Conservation (phyloP, 2,329 filamentous ascomycete species). For the Phyllosticta citriasiana region DNA sequence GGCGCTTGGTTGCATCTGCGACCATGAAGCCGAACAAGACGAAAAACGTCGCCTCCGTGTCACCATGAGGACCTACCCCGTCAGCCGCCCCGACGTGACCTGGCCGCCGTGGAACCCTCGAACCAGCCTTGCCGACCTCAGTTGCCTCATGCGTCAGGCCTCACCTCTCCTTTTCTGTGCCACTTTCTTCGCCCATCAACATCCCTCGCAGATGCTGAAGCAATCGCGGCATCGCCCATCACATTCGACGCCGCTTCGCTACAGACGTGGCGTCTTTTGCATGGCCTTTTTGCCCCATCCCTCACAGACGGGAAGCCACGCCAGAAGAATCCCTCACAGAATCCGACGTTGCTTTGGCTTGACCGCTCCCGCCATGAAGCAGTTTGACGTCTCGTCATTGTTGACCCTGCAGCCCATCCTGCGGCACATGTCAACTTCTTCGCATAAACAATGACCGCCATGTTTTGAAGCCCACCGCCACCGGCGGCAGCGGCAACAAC, state of each 20-base stretch:
- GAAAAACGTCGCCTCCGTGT: neutral
- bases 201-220: constrained; percentile 8
- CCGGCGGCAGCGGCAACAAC: neutral
- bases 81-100: neutral
- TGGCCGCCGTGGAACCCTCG: neutral
- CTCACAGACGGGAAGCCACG: neutral
- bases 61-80: neutral
- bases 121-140: neutral
- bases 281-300: neutral
- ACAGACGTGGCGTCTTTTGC: neutral
- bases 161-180: neutral
- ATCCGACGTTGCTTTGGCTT: neutral
- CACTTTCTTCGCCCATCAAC: neutral
- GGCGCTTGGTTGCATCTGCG: no score
- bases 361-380: neutral
- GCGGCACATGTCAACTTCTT: neutral
- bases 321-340: neutral
- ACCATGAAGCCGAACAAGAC: no score
- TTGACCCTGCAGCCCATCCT: neutral
- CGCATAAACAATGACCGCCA: neutral
- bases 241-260: neutral
- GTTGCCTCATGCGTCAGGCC: neutral
- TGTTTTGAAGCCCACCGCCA: neutral
- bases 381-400: neutral
- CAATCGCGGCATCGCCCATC: neutral